Evolutionary conservation across 2,329 filamentous ascomycete species (phyloP).

Genomic region (Pezicula neosporulosa): DNA sequence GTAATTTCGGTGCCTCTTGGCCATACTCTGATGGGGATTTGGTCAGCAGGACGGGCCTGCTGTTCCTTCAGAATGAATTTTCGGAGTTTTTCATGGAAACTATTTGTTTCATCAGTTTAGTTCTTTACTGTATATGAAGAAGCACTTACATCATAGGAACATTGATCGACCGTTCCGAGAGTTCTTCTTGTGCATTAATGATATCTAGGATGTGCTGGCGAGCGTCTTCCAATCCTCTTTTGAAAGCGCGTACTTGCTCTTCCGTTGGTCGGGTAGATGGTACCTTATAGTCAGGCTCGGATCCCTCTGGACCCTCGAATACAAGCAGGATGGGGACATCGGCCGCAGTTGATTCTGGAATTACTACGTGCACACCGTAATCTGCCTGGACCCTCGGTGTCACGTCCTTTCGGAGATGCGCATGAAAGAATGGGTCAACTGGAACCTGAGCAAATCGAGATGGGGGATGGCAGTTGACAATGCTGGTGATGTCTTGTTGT

Average conservation of each 20-base stretch:
- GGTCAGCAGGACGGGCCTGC: slow-evolving; percentile 48
- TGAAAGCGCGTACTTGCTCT: slow-evolving; percentile 49
- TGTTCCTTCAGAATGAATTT: slow-evolving; percentile 65
- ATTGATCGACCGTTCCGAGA: slow-evolving; percentile 48
- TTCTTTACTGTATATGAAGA: no score
- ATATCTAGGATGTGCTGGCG: slow-evolving; percentile 54
- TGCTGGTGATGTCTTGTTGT: slow-evolving; percentile 69
- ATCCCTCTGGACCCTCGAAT: slow-evolving; percentile 61
- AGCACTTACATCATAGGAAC: slow-evolving; percentile 51
- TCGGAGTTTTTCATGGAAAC: slow-evolving; percentile 59
- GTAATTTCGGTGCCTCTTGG: slow-evolving; percentile 60
- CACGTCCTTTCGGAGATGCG: slow-evolving; percentile 64
- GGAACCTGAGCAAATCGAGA: slow-evolving; percentile 63
- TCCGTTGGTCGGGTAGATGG: slow-evolving; percentile 49
- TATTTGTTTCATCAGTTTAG: slow-evolving; percentile 28
- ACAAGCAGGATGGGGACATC: slow-evolving; percentile 67
- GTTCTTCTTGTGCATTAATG: slow-evolving; percentile 55
- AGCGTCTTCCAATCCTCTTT: slow-evolving; percentile 52
- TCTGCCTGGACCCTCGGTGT: slow-evolving; percentile 61
- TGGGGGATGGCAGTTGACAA: slow-evolving; percentile 72
- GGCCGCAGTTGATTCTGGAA: slow-evolving; percentile 61
- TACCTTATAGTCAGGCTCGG: slow-evolving; percentile 45
- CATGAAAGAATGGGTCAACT: slow-evolving; percentile 77
- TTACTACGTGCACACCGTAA: slow-evolving; percentile 69
- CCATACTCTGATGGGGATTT: slow-evolving; percentile 58